Conservation (phyloP, 2,329 filamentous ascomycete genomes). For the Cladosporium sp. region DNA sequence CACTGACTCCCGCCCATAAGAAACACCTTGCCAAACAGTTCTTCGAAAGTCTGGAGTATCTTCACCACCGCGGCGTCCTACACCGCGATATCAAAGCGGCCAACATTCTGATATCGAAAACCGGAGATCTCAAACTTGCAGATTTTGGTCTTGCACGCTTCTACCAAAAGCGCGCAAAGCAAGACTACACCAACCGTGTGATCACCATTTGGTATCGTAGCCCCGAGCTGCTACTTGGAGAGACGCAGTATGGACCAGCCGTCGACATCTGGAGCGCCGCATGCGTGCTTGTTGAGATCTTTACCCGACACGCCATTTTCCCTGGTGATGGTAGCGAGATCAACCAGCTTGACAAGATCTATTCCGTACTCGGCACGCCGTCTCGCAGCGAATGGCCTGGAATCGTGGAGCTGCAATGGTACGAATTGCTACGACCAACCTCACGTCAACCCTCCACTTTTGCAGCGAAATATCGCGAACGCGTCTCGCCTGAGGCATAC, state of each 20-base stretch:
- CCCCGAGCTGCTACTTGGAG: slow-evolving; percentile 82
- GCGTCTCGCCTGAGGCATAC: slow-evolving; percentile 73
- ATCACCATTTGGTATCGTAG: slow-evolving; percentile 98
- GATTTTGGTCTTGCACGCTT: slow-evolving; percentile 96
- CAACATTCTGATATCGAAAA: slow-evolving; percentile 87
- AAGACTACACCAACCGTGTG: slow-evolving; percentile 97
- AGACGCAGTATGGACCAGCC: slow-evolving; percentile 83
- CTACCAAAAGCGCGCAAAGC: slow-evolving; percentile 83
- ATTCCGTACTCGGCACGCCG: slow-evolving; percentile 83
- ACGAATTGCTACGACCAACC: slow-evolving; percentile 78
- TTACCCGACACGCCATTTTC: slow-evolving; percentile 88
- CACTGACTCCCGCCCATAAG: slow-evolving; percentile 76
- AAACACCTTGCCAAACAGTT: slow-evolving; percentile 91
- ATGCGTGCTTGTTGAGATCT: slow-evolving; percentile 94
- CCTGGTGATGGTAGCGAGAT: slow-evolving; percentile 94
- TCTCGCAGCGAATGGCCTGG: slow-evolving; percentile 80
- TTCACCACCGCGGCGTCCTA: slow-evolving; percentile 87
- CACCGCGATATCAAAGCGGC: slow-evolving; percentile 98
- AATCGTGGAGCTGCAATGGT: slow-evolving; percentile 94
- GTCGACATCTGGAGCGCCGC: slow-evolving; percentile 97
- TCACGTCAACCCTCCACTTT: slow-evolving; percentile 71
- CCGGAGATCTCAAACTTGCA: slow-evolving; percentile 88
- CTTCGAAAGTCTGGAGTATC: slow-evolving; percentile 88
- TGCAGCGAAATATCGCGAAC: slow-evolving; percentile 73
- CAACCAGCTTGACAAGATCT: slow-evolving; percentile 95